Evolutionary conservation across 2,329 filamentous ascomycete genomes (phyloP).

Genomic region (Penicillium sp.): DNA sequence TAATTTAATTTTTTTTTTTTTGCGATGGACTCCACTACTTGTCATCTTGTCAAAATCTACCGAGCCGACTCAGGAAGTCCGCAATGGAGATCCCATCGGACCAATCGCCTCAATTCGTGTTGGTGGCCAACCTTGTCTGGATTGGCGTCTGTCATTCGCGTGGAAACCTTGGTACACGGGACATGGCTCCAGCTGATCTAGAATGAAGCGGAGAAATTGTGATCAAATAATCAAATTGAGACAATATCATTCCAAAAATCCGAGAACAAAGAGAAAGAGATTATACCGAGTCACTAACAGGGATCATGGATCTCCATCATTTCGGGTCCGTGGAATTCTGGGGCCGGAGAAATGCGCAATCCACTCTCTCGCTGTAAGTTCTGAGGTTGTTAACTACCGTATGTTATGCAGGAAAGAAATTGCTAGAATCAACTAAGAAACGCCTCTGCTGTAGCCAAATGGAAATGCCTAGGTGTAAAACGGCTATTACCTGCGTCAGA

Average conservation of each 20-base stretch:
- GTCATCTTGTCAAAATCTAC: constrained; percentile 13
- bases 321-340: no score
- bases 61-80: constrained; percentile 13
- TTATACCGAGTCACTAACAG: no score
- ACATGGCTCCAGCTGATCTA: neutral
- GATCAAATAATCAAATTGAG: neutral
- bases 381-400: no score
- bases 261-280: no score
- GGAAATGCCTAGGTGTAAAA: no score
- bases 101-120: constrained; percentile 7
- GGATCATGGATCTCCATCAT: neutral
- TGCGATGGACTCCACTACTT: neutral
- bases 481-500: neutral
- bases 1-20: neutral
- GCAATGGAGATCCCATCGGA: constrained; percentile 10
- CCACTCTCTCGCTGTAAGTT: no score
- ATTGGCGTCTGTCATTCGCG: constrained; percentile 15
- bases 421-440: no score
- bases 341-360: no score
- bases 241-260: neutral
- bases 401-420: no score
- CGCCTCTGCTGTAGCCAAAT: no score
- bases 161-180: neutral
- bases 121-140: constrained; percentile 11
- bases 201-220: neutral